Base-by-base conservation (phyloP, 1,284 basidiomycete genomes). In the Hemileia vastatrix region DNA sequence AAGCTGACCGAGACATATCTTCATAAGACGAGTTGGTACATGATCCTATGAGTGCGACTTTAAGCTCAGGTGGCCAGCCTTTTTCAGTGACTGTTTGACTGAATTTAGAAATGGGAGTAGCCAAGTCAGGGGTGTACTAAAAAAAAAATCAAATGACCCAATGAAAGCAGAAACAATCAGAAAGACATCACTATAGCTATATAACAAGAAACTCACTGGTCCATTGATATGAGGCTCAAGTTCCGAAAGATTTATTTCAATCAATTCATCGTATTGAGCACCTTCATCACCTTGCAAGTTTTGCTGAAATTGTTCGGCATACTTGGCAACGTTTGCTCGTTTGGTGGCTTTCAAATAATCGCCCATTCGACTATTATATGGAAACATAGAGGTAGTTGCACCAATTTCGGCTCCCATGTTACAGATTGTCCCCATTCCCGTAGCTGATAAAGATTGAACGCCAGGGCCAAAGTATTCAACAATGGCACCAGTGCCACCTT, bases 391-490 rank as follows among this genome's bases (percentile, higher is more conserved):
- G 57, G 95, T 97, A 48, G 94, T 98, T 55, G 94, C 94, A 78
- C 95, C 94, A 73, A 98, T 97, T 80, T 98, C 94, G 75, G 95
- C 95, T 83, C 95, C 95, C 94, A 97, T 98, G 85, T 97, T 98
- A 80, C 94, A 97, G 72, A 95, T 92, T 57, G 94, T 98, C 65
- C 90, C 95, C 94, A 97, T 97, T 81, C 94, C 95, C 53, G 94
- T 98, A 83, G 88, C 91, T 54, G 93, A 96, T 68, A 98, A 84
- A 33, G 90, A 90, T 77, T 94, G 87, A 71, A 98, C 88, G 83
- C 94, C 94, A 71, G 90, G 79, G 68, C 92, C 92, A 71, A 81
- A 85, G 27, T 95, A 96, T 77, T 95, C 93, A 69, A 96, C 90
- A 73, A 96, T 95, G 65, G 91, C 90, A 71, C 92, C 92, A 71